Conservation (phyloP, 495 filamentous ascomycete species). For the Neurospora sp. region DNA sequence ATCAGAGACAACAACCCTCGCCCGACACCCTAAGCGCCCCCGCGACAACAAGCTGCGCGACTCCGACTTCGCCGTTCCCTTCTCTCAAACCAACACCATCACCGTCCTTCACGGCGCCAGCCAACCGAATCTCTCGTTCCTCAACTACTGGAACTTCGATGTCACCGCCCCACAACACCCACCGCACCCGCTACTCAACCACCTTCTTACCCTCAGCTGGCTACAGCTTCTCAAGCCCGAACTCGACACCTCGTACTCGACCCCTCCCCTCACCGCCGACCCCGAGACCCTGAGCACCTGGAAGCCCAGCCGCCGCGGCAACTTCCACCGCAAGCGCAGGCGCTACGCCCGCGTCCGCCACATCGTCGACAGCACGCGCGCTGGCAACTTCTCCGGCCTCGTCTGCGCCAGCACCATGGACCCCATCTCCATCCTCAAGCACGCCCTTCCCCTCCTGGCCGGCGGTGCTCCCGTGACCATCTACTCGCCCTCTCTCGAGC, state of each 20-base stretch:
- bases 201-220: conserved; percentile 80
- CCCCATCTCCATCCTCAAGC: conserved; percentile 59
- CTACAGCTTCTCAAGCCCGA: conserved; percentile 73
- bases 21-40: conserved; percentile 9
- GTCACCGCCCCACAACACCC: conserved; percentile 50
- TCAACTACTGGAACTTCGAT: conserved; percentile 83
- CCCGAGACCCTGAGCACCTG: conserved; percentile 46
- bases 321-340: conserved; percentile 75
- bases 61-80: conserved; percentile 29
- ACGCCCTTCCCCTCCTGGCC: conserved; percentile 64
- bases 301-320: conserved; percentile 69
- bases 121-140: conserved; percentile 77
- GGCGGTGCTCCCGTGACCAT: conserved; percentile 80
- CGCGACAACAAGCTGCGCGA: conserved; percentile 18
- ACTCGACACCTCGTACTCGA: conserved; percentile 56
- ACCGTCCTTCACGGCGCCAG: conserved; percentile 80
- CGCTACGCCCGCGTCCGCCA: conserved; percentile 60
- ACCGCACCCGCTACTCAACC: conserved; percentile 66
- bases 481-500: conserved; percentile 70
- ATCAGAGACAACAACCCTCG: conserved; percentile 2
- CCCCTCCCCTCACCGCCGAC: conserved; percentile 44
- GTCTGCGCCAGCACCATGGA: conserved; percentile 75
- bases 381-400: conserved; percentile 73
- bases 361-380: conserved; percentile 61
- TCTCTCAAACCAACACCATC: conserved; percentile 65